Base-by-base conservation (phyloP, 1,139 yeast genomes). In the Suzukiozyma palmioleophila region DNA sequence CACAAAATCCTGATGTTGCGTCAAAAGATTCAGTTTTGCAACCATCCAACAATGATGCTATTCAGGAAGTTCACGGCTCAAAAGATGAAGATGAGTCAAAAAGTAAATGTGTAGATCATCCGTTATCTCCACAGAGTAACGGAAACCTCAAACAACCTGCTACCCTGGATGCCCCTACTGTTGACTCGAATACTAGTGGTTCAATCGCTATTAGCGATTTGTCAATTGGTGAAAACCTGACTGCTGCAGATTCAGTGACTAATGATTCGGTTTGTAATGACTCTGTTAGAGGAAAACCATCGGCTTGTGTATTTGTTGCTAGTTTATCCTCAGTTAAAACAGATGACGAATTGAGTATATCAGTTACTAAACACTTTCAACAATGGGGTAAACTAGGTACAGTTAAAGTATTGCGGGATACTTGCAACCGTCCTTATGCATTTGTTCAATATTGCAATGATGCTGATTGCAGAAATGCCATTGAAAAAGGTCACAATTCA, bases 261-360 rank as follows among this genome's bases (percentile, higher is more conserved):
- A 14, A 13, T 28, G 14, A 10, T 12, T 26, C 31, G 6, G n/a
- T 28, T 32, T 37, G 10, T 27, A 21, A 26, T 13, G 25, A 25
- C 12, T 43, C 39, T 26, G 35, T 45, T 18, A 49, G 64, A 40
- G 61, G 59, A 6, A 71, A 86, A 31, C 96, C 95, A 12, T 83
- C 95, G 0, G 80, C 95, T 3, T 88, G 96, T 59, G 85, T 87
- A 1, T 88, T 88, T 65, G 96, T 88, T 39, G 96, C 96, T 26
- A 76, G 89, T 55, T 75, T 87, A 41, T 75, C 85, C 5, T 73
- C 89, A 0, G 62, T 68, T 29, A 64, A 74, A 40, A 59, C 79
- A 3, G 96, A 87, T 58, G 92, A 84, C 53, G 81, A 80, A 37
- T 69, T 87, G 44, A 75, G 84, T 52, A 58, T 71, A 18, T 79